These are phyloP conservation scores for Juglanconis sp. DNA, from an alignment of 2,329 filamentous ascomycete species.

Conservation along the genomic window DNA sequence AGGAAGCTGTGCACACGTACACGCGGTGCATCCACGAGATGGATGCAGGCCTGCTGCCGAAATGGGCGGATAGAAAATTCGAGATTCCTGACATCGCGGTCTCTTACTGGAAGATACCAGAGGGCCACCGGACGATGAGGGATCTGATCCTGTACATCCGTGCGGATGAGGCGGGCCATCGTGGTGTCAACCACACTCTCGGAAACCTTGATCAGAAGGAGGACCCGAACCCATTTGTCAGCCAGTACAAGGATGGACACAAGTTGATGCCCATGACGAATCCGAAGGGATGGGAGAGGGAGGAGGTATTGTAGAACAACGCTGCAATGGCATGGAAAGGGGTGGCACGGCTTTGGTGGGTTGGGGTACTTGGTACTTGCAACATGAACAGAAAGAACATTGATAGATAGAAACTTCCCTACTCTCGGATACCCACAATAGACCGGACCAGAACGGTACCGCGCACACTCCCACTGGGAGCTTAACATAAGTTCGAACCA, in stretches of 20 bases:
- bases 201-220: slow-evolving; percentile 79
- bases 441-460: neutral
- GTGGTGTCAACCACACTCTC: slow-evolving; percentile 94
- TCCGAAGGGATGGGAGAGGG: slow-evolving; percentile 75
- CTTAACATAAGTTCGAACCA: neutral
- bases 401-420: neutral
- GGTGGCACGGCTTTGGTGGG: too few relatives aligned
- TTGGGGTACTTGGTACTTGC: too few relatives aligned
- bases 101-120: slow-evolving; percentile 91
- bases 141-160: slow-evolving; percentile 86
- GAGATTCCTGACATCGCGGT: slow-evolving; percentile 84
- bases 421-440: slow-evolving; percentile 10
- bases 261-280: slow-evolving; percentile 61
- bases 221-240: slow-evolving; percentile 91
- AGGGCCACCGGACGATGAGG: slow-evolving; percentile 76
- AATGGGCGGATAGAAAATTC: slow-evolving; percentile 70
- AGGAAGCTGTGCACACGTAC: slow-evolving; percentile 95
- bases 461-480: neutral
- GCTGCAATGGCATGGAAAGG: neutral
- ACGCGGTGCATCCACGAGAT: slow-evolving; percentile 84
- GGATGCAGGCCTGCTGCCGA: slow-evolving; percentile 76
- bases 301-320: slow-evolving; percentile 55
- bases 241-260: slow-evolving; percentile 69
- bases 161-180: slow-evolving; percentile 70
- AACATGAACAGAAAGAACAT: neutral